Conservation (phyloP, 805 yeast genomes). For the Isabelozyma heimii region DNA sequence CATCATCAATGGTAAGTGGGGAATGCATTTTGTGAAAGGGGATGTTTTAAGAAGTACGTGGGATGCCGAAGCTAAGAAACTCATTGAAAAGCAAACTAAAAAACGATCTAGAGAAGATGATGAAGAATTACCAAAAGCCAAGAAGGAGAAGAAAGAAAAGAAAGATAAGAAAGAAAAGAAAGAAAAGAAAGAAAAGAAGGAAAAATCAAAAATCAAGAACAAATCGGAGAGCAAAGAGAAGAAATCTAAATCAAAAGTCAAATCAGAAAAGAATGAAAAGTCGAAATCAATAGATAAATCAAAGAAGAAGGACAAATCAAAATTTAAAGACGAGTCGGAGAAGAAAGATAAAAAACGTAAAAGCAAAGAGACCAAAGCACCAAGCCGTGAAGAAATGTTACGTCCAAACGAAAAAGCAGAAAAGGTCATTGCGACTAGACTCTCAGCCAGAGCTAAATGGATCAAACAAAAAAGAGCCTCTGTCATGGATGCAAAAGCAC, state of each 20-base stretch:
- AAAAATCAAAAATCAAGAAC: constrained; percentile 17
- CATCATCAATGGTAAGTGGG: constrained; percentile 83
- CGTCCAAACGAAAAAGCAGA: constrained; percentile 13
- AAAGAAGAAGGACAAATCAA: constrained; percentile 18
- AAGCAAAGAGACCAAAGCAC: constrained; percentile 15
- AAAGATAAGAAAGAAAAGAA: constrained; percentile 15
- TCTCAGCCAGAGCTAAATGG: constrained; percentile 77
- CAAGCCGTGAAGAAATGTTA: constrained; percentile 21
- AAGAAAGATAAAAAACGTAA: constrained; percentile 28
- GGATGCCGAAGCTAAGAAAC: constrained; percentile 52
- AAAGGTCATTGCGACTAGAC: constrained; percentile 29
- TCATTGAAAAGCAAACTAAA: constrained; percentile 8
- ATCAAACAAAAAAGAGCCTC: constrained; percentile 90
- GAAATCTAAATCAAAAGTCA: constrained; percentile 19
- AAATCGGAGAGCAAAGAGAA: constrained; percentile 24
- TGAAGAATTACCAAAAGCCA: constrained; percentile 18
- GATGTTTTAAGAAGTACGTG: constrained; percentile 81
- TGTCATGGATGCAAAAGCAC: constrained; percentile 81
- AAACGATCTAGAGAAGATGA: constrained; percentile 25
- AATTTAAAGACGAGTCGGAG: constrained; percentile 12
- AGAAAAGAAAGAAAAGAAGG: constrained; percentile 21
- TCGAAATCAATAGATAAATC: constrained; percentile 20
- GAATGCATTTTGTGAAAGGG: constrained; percentile 82
- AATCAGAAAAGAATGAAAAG: constrained; percentile 18
- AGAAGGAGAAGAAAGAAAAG: constrained; percentile 14